Evolutionary conservation across 768 basidiomycete genomes (phyloP).

Genomic region (Auriscalpium vulgare): DNA sequence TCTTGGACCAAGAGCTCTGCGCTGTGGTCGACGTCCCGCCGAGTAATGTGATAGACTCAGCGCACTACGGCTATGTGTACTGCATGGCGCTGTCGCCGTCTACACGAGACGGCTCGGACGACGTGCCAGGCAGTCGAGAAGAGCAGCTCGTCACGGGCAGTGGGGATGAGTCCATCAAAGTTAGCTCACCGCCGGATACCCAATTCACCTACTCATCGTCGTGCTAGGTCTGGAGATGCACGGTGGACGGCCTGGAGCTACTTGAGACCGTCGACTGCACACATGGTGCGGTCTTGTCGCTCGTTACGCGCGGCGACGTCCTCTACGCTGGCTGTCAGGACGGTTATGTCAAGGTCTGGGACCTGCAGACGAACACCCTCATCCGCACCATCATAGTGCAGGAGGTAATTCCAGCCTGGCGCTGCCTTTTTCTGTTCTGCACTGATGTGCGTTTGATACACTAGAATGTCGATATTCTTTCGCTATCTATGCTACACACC

Average conservation of each 20-base stretch:
- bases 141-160: constrained; percentile 72
- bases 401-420: constrained; percentile 40
- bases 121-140: constrained; percentile 19
- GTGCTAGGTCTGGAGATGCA: constrained; percentile 60
- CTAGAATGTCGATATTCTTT: constrained; percentile 74
- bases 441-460: too few species aligned
- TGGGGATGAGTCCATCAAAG: constrained; percentile 88
- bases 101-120: constrained; percentile 30
- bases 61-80: constrained; percentile 93
- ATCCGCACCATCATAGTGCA: constrained; percentile 83
- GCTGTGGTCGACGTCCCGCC: constrained; percentile 50
- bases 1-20: constrained; percentile 19
- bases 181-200: constrained; percentile 20
- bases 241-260: constrained; percentile 34
- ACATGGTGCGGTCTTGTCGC: constrained; percentile 77
- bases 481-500: constrained; percentile 59
- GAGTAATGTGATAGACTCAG: constrained; percentile 73
- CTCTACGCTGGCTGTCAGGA: constrained; percentile 93
- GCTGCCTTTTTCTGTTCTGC: constrained; percentile 1
- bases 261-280: constrained; percentile 63
- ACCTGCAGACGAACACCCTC: constrained; percentile 81
- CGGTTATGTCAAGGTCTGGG: constrained; percentile 85
- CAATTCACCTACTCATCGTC: neutral
- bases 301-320: constrained; percentile 67
- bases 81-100: constrained; percentile 54